phyloP scores from a whole-genome alignment of 2,329 filamentous ascomycete species.

The Gaeumannomyces tritici region DNA sequence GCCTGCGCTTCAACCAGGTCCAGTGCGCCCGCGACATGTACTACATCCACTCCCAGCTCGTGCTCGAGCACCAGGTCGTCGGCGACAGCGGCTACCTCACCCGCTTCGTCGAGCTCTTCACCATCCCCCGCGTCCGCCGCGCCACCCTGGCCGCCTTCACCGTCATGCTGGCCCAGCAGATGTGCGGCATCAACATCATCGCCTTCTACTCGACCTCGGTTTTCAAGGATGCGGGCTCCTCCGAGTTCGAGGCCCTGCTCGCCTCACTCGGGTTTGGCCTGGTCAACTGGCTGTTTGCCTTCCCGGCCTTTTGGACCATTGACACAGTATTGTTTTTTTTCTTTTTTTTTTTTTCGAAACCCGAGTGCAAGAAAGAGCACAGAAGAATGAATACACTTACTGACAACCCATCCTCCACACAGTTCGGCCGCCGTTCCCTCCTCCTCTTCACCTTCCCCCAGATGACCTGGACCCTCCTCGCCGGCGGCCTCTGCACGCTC shows the following conservation, averaged over 20 bases:
- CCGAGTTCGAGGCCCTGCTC: conserved; percentile 43
- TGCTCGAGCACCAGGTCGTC: conserved; percentile 44
- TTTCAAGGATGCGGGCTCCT: conserved; percentile 37
- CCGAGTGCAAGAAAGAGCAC: too few species aligned
- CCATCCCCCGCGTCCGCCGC: conserved; percentile 57
- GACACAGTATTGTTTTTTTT: too few species aligned
- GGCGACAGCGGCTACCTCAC: conserved; percentile 45
- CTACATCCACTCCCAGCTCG: conserved; percentile 54
- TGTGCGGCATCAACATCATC: conserved; percentile 63
- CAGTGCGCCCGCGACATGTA: conserved; percentile 54
- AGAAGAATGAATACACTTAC: not conserved
- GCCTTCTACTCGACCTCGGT: conserved; percentile 65
- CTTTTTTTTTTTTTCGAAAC: too few species aligned
- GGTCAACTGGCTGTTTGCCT: conserved; percentile 57
- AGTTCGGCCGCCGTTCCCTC: conserved; percentile 50
- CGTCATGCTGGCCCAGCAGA: conserved; percentile 72
- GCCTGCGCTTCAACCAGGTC: conserved; percentile 42
- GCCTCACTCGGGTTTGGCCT: conserved; percentile 57
- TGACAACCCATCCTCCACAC: not conserved
- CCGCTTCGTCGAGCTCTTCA: conserved; percentile 58
- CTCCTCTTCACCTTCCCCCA: conserved; percentile 58
- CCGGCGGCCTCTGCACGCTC: conserved; percentile 50
- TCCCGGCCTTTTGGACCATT: conserved; percentile 55
- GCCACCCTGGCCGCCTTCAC: conserved; percentile 69
- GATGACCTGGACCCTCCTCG: conserved; percentile 56